Conservation (phyloP, 805 yeast genomes). For the Saturnispora saitoi region DNA sequence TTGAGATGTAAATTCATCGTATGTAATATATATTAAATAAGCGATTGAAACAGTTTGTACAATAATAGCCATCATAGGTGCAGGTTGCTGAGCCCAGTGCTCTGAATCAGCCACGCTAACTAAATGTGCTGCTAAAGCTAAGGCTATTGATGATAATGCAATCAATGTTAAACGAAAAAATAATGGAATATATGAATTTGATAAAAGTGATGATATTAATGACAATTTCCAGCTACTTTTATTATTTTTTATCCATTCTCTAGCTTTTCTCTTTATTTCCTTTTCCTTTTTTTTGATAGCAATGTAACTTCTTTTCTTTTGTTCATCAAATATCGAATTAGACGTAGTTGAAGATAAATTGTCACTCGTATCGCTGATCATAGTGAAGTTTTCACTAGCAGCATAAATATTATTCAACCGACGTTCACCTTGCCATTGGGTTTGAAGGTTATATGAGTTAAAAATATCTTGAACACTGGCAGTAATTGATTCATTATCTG, state of each 20-base stretch:
- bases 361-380: not conserved
- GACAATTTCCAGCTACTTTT: slow-evolving; percentile 58
- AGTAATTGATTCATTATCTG: slow-evolving; percentile 16
- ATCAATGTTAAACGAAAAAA: slow-evolving; percentile 56
- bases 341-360: slow-evolving; percentile 4
- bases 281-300: slow-evolving; percentile 7
- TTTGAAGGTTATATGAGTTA: slow-evolving; percentile 29
- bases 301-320: slow-evolving; percentile 10
- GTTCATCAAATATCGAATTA: slow-evolving; percentile 2
- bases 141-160: slow-evolving; percentile 53
- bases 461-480: slow-evolving; percentile 6
- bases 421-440: slow-evolving; percentile 66
- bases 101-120: slow-evolving; percentile 22
- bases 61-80: slow-evolving; percentile 86
- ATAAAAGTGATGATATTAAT: slow-evolving; percentile 49
- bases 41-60: slow-evolving; percentile 73
- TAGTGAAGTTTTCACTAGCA: not conserved
- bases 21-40: slow-evolving; percentile 73
- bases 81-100: slow-evolving; percentile 63
- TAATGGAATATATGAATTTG: slow-evolving; percentile 76
- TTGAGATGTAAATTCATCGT: slow-evolving; percentile 86
- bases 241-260: slow-evolving; percentile 58
- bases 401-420: slow-evolving; percentile 33
- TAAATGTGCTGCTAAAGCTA: slow-evolving; percentile 63
- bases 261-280: slow-evolving; percentile 46